phyloP scores from a whole-genome alignment of 345 rosid genomes.

The Angophora floribunda region DNA sequence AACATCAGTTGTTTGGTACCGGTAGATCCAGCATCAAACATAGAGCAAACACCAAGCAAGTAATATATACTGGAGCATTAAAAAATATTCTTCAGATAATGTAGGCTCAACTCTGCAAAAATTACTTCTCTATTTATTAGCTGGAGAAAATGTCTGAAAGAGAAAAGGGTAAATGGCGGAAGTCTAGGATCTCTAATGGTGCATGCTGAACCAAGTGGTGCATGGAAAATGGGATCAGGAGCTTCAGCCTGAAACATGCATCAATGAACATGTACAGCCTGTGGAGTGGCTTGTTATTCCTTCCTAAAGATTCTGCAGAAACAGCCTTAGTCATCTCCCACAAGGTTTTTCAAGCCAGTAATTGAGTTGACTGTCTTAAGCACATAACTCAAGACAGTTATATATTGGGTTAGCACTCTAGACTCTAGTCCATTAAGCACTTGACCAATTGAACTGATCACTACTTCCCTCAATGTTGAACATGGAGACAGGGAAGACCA shows the following conservation, averaged over 20 bases:
- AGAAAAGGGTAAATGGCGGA: not conserved
- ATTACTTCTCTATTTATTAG: not conserved
- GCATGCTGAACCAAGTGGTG: not conserved
- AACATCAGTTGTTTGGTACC: not conserved
- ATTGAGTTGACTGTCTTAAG: not conserved
- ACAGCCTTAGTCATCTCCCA: not conserved
- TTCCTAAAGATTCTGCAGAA: not conserved
- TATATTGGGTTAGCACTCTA: not conserved
- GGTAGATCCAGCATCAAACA: not conserved
- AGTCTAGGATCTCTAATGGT: not conserved
- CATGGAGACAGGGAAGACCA: not conserved
- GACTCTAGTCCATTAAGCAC: not conserved
- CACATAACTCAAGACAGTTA: not conserved
- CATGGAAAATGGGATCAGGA: not conserved
- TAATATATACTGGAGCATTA: not conserved
- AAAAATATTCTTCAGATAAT: not conserved
- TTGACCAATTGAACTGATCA: not conserved
- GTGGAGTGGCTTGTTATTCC: not conserved
- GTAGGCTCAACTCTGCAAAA: not conserved
- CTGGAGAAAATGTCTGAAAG: not conserved
- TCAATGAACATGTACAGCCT: not conserved
- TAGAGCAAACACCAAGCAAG: not conserved
- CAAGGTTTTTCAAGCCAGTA: not conserved
- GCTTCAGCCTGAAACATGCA: not conserved
- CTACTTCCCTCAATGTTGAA: not conserved